These are phyloP conservation scores for Diddensiella transvaalensis DNA, from an alignment of 805 yeast species.

Conservation along the genomic window DNA sequence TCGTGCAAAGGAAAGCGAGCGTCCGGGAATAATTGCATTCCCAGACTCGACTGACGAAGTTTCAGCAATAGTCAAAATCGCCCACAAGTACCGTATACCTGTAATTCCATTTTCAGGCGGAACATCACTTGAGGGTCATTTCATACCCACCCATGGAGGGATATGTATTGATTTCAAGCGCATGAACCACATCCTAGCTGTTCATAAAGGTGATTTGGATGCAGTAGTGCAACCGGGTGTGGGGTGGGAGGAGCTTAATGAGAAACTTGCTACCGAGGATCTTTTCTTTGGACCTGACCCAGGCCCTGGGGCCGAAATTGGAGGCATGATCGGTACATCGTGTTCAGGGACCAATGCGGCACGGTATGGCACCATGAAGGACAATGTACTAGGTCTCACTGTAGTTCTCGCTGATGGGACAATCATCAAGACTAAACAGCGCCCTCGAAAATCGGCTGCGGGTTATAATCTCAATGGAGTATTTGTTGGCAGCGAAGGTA, in stretches of 20 bases:
- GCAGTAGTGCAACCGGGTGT: constrained; percentile 78
- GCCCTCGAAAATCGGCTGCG: constrained; percentile 79
- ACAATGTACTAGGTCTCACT: constrained; percentile 67
- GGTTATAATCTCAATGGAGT: constrained; percentile 78
- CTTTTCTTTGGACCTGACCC: constrained; percentile 83
- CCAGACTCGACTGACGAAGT: constrained; percentile 69
- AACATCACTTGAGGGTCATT: constrained; percentile 80
- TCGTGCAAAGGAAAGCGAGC: constrained; percentile 59
- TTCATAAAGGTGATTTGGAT: constrained; percentile 71
- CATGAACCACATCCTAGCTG: constrained; percentile 56
- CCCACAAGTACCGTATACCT: constrained; percentile 61
- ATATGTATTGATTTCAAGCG: constrained; percentile 59
- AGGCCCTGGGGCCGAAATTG: constrained; percentile 85
- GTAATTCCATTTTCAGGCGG: constrained; percentile 79
- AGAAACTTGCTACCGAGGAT: constrained; percentile 48
- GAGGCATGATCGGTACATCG: constrained; percentile 80
- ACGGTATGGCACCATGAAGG: constrained; percentile 81
- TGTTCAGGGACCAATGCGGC: constrained; percentile 84
- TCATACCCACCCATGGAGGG: constrained; percentile 67
- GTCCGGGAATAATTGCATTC: constrained; percentile 58
- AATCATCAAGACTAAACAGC: constrained; percentile 63
- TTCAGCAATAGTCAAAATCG: constrained; percentile 55
- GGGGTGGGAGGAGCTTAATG: constrained; percentile 77
- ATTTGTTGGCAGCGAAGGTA: constrained; percentile 83
- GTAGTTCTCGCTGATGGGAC: constrained; percentile 87